phyloP scores from a whole-genome alignment of 1,139 yeast species.

The Yamadazyma friedrichii region DNA sequence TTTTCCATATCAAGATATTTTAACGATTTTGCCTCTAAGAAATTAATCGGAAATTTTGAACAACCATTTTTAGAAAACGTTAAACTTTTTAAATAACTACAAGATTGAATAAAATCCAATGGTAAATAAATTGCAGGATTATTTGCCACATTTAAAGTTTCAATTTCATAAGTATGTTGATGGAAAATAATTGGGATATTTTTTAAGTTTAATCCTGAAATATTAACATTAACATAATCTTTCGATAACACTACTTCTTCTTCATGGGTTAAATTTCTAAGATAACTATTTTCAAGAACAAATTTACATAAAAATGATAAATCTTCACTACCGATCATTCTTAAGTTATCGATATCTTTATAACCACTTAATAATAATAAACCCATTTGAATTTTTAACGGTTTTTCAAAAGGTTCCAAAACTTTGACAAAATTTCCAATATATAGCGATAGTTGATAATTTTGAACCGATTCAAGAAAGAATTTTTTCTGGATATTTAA shows the following conservation, averaged over 20 bases:
- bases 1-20: conserved; percentile 77
- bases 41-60: conserved; percentile 68
- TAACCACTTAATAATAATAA: conserved; percentile 78
- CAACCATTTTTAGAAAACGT: conserved; percentile 74
- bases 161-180: conserved; percentile 79
- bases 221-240: conserved; percentile 72
- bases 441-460: conserved; percentile 75
- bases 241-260: conserved; percentile 64
- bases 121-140: conserved; percentile 87
- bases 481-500: conserved; percentile 71
- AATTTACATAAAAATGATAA: conserved; percentile 83
- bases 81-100: conserved; percentile 66
- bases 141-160: conserved; percentile 77
- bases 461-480: conserved; percentile 65
- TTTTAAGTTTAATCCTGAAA: conserved; percentile 72
- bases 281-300: conserved; percentile 68
- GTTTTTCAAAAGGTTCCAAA: conserved; percentile 70
- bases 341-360: conserved; percentile 68
- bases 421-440: conserved; percentile 80
- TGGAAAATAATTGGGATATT: conserved; percentile 84
- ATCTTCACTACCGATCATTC: conserved; percentile 84
- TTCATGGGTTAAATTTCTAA: conserved; percentile 65
- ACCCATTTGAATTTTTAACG: conserved; percentile 75
- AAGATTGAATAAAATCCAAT: conserved; percentile 79
- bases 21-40: conserved; percentile 67